Conservation (phyloP, 257 asterid species). For the Leptodermis oblonga region DNA sequence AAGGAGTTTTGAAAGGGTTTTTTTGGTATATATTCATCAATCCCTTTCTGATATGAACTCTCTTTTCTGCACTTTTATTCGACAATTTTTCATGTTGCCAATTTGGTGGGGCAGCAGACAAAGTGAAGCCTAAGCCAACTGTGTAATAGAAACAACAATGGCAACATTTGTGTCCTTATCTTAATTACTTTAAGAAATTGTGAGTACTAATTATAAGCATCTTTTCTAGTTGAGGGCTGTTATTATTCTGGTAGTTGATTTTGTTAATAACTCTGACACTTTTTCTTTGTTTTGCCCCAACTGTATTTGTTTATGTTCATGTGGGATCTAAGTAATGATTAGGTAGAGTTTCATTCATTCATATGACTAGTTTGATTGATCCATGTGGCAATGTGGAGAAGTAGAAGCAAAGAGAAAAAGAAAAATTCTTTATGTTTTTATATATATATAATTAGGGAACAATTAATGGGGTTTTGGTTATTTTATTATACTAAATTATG, state of each 20-base stretch:
- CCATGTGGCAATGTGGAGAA: slow-evolving; percentile 77
- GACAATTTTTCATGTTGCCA: slow-evolving; percentile 34
- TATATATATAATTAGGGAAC: too few relatives aligned
- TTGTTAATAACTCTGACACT: slow-evolving; percentile 25
- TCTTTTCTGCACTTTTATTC: not conserved
- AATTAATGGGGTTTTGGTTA: not conserved
- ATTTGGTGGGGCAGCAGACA: slow-evolving; percentile 68
- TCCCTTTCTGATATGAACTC: slow-evolving; percentile 1
- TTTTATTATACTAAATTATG: too few relatives aligned
- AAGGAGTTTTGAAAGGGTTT: not conserved
- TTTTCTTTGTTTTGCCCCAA: slow-evolving; percentile 16
- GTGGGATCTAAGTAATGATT: slow-evolving; percentile 72
- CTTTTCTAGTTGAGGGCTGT: slow-evolving; percentile 51
- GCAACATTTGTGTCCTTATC: slow-evolving; percentile 16
- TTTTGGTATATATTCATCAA: not conserved
- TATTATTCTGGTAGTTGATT: slow-evolving; percentile 36
- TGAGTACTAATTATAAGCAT: slow-evolving; percentile 33
- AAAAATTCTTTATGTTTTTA: slow-evolving; percentile 3
- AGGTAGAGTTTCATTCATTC: slow-evolving; percentile 25
- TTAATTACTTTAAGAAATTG: slow-evolving; percentile 14
- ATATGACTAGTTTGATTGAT: slow-evolving; percentile 32
- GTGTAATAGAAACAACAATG: slow-evolving; percentile 32
- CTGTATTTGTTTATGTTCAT: slow-evolving; percentile 22
- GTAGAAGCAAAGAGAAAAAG: slow-evolving; percentile 26
- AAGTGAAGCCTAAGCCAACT: slow-evolving; percentile 57